phyloP scores from a whole-genome alignment of 2,329 filamentous ascomycete species.

The Monilinia vaccinii-corymbosi region DNA sequence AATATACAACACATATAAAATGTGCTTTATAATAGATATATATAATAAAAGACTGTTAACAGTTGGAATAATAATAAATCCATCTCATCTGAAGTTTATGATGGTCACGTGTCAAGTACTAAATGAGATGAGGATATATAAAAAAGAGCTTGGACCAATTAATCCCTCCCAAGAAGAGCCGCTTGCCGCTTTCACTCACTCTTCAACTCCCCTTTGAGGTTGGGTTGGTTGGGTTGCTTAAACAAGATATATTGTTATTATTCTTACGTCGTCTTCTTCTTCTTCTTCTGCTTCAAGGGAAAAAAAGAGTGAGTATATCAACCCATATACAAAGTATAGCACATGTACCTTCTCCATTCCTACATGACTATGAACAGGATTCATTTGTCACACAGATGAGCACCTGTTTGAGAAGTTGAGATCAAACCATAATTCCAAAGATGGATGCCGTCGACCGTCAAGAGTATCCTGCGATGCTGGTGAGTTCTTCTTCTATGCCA shows the following conservation, averaged over 20 bases:
- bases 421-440: slow-evolving; percentile 24
- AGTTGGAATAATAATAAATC: too few species aligned
- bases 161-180: slow-evolving; percentile 1
- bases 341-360: background rate
- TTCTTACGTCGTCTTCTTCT: too few species aligned
- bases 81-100: too few species aligned
- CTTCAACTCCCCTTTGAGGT: too few species aligned
- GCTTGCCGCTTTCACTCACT: background rate
- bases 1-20: too few species aligned
- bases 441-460: slow-evolving; percentile 74
- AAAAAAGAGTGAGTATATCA: too few species aligned
- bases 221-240: too few species aligned
- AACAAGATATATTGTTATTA: background rate
- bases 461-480: slow-evolving; percentile 93
- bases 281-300: too few species aligned
- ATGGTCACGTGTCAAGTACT: too few species aligned
- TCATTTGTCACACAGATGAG: slow-evolving; percentile 21
- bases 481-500: slow-evolving; percentile 40
- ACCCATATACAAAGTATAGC: too few species aligned
- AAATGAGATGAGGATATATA: background rate
- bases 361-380: slow-evolving; percentile 23
- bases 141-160: background rate
- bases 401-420: background rate
- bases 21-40: too few species aligned
- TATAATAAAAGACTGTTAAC: too few species aligned